phyloP scores from a whole-genome alignment of 257 asterid genomes.

The Mitragyna speciosa region DNA sequence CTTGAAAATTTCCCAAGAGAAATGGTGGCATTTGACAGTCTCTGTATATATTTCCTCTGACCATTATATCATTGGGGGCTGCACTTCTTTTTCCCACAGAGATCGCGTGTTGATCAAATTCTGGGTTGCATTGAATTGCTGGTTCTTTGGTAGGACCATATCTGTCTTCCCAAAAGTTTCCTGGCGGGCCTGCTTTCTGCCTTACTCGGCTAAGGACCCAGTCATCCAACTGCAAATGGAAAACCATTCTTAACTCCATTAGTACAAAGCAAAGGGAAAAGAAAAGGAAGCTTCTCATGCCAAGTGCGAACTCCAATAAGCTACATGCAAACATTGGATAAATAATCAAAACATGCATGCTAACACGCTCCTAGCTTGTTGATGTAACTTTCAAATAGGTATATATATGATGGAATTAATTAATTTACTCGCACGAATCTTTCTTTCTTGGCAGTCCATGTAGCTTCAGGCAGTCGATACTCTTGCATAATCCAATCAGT shows the following conservation, averaged over 20 bases:
- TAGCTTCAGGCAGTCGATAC: no score
- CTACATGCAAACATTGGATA: no score
- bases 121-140: background rate
- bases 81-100: background rate
- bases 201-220: conserved; percentile 29
- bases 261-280: background rate
- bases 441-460: no score
- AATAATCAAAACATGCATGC: background rate
- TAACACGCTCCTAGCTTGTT: background rate
- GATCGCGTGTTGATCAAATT: background rate
- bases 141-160: background rate
- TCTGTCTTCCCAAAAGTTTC: background rate
- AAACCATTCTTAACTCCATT: background rate
- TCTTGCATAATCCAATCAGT: no score
- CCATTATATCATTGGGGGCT: background rate
- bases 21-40: conserved; percentile 4
- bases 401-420: no score
- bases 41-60: background rate
- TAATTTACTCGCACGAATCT: no score
- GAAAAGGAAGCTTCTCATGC: background rate
- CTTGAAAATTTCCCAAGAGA: background rate
- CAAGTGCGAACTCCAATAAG: background rate
- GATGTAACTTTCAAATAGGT: no score
- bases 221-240: conserved; percentile 21
- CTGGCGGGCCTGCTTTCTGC: conserved; percentile 4